Evolutionary conservation across 176 grass and related monocot genomes (phyloP), one percentile per base, ranked within the genome.

Genomic region (Elymus sibiricus): DNA sequence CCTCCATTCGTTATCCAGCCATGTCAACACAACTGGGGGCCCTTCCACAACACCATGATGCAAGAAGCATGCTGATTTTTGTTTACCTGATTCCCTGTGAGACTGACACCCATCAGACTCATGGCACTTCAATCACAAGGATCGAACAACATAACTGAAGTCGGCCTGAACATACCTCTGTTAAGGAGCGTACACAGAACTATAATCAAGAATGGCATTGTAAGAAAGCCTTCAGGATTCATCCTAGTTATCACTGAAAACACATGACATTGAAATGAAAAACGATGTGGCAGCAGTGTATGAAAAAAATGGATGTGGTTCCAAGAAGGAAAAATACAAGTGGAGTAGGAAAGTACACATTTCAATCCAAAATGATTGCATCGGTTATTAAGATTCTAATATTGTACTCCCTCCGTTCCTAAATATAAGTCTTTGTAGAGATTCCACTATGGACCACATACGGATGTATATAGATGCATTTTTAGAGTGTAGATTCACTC

Each of bases 1-100:
- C 70, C 58, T 84, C 70, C 26, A 11, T 84, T 83, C 37, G 80
- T 71, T 32, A 58, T 69, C 17, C 66, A 39, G 22, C 47, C 80
- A 83, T 59, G 47, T 61, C 61, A 63, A 46, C 56, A 3, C 39
- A 62, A 46, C 31, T 62, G 21, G 63, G 37, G 35, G 19, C 38
- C 65, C 22, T 70, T 69, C 42, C 26, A n/a, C 26, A 61, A 17
- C 19, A 78, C 34, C 34, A 39, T 15, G 19, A 81, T 4, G 39
- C 78, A 53, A 53, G 27, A 68, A 81, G 27, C 34, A 3, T 64
- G 38, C 13, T 37, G 26, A 25, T 9, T 63, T 79, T 39, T 16
- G n/a, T 28, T 31, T 51, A 21, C 24, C 9, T 32, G 3, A 78
- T 32, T 59, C 22, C 77, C 64, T 37, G 21, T 49, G 34, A 55